Evolutionary conservation across 768 basidiomycete species (phyloP).

Genomic region (Coprinellus aureogranulatus): DNA sequence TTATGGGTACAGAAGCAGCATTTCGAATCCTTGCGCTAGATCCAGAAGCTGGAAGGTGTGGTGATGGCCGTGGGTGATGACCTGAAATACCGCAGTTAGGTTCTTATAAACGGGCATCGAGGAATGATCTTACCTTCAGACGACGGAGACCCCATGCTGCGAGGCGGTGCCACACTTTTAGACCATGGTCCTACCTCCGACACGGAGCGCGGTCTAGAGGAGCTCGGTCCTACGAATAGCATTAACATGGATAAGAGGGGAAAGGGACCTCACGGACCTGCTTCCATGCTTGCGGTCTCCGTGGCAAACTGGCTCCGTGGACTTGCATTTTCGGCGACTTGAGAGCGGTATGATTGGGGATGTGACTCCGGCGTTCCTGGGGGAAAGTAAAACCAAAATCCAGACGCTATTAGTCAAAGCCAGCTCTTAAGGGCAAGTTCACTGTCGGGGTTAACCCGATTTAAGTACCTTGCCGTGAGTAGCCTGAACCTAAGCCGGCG

Average conservation of each 20-base stretch:
- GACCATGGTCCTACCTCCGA: background rate
- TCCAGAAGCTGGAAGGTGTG: too few species aligned
- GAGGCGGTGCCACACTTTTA: background rate
- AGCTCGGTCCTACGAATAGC: background rate
- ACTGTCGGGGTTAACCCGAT: background rate
- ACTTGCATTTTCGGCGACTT: constrained; percentile 1
- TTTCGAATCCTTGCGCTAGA: too few species aligned
- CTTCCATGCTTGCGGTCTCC: background rate
- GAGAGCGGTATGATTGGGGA: constrained; percentile 6
- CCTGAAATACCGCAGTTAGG: too few species aligned
- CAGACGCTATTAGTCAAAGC: too few species aligned
- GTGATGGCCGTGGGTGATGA: too few species aligned
- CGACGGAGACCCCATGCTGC: background rate
- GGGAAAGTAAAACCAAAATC: background rate
- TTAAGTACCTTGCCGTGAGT: constrained; percentile 1
- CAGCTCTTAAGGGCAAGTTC: background rate
- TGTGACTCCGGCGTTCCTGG: constrained; percentile 6
- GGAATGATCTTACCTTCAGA: background rate
- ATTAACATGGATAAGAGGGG: background rate
- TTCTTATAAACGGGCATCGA: too few species aligned
- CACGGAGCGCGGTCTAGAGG: background rate
- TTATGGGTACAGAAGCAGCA: too few species aligned
- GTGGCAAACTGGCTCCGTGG: background rate
- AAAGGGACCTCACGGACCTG: background rate
- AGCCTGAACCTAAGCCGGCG: background rate